Conservation (phyloP, 2,329 filamentous ascomycete genomes). For the Colletotrichum sp. region DNA sequence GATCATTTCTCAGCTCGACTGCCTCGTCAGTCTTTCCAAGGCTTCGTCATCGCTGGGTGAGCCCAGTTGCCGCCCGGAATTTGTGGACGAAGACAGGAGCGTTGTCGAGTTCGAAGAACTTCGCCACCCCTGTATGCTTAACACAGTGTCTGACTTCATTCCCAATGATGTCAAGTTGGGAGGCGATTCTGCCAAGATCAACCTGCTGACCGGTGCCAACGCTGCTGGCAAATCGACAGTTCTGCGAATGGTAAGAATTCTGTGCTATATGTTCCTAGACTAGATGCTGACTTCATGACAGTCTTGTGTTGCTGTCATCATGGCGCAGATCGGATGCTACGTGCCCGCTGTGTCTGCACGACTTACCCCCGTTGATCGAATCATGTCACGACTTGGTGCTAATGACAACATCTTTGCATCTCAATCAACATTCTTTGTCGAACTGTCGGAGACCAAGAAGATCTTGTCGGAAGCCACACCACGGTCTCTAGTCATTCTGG, state of each 20-base stretch:
- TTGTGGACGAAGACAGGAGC: constrained; percentile 84
- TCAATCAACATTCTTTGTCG: constrained; percentile 98
- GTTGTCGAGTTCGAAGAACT: constrained; percentile 92
- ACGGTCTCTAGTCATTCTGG: constrained; percentile 92
- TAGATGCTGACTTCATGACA: constrained; percentile 39
- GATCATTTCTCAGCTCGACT: constrained; percentile 91
- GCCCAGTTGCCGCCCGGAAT: constrained; percentile 87
- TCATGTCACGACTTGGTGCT: constrained; percentile 97
- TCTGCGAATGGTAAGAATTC: constrained; percentile 78
- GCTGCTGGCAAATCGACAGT: constrained; percentile 97
- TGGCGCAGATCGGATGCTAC: constrained; percentile 95
- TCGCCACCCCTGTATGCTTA: constrained; percentile 93
- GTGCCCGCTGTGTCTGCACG: constrained; percentile 83
- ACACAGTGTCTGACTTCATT: constrained; percentile 91
- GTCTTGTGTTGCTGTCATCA: constrained; percentile 95
- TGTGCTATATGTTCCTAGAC: too few relatives aligned
- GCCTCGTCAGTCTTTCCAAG: constrained; percentile 90
- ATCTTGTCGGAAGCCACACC: constrained; percentile 94
- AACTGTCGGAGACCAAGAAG: constrained; percentile 97
- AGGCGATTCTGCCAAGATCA: constrained; percentile 81
- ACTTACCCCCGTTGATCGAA: constrained; percentile 91
- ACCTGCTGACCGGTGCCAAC: constrained; percentile 92
- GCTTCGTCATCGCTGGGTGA: constrained; percentile 83
- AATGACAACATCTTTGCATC: constrained; percentile 99
- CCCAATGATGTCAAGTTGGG: constrained; percentile 92